Conservation (phyloP, 2,329 filamentous ascomycete genomes). For the Seiridium unicorne region DNA sequence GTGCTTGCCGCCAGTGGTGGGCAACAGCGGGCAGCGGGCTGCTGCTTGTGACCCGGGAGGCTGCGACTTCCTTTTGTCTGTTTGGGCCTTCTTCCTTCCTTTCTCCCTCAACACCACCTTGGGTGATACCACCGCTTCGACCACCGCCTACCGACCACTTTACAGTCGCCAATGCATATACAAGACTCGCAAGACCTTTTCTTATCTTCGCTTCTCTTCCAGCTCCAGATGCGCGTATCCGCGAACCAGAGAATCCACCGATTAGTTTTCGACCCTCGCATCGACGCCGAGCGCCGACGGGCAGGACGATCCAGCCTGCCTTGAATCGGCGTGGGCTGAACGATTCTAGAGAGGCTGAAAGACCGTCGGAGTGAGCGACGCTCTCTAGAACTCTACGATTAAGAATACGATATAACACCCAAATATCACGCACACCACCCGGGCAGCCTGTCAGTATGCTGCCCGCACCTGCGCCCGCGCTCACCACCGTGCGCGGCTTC, state of each 20-base stretch:
- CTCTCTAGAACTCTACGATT: not conserved
- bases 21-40: not conserved
- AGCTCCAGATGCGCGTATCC: slow-evolving; percentile 57
- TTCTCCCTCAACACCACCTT: slow-evolving; percentile 17
- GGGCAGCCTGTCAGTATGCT: slow-evolving; percentile 35
- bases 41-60: not conserved
- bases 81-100: slow-evolving; percentile 6
- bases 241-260: slow-evolving; percentile 47
- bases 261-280: slow-evolving; percentile 50
- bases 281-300: slow-evolving; percentile 60
- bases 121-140: slow-evolving; percentile 14
- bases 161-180: slow-evolving; percentile 53
- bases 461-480: slow-evolving; percentile 45
- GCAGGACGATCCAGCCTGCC: slow-evolving; percentile 36
- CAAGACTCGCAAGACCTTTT: slow-evolving; percentile 40
- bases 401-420: not conserved
- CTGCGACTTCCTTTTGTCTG: not conserved
- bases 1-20: not conserved
- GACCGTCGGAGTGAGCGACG: slow-evolving; percentile 4
- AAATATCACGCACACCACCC: not conserved
- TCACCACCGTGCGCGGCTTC: slow-evolving; percentile 57
- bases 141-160: slow-evolving; percentile 13
- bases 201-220: slow-evolving; percentile 48
- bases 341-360: not conserved
- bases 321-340: slow-evolving; percentile 35